Base-by-base conservation (phyloP, 257 asterid species). In the Scutellaria galericulata region DNA sequence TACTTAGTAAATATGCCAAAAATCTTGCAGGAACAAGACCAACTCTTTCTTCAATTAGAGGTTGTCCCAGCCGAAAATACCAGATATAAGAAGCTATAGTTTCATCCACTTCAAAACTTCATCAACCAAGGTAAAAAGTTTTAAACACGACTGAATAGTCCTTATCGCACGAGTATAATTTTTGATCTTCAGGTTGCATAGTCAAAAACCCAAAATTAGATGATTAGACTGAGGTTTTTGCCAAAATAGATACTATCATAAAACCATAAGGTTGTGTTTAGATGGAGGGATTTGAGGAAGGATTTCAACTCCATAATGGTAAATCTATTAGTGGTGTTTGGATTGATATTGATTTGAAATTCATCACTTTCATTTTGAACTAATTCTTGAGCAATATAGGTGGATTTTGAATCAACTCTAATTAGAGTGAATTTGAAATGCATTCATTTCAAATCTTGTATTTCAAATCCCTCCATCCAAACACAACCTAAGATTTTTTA, bases 71-170 rank as follows among this genome's bases (percentile, higher is more conserved):
- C 65, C 60, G 47, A 58, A 66, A 58, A 24, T 7, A 58, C 20
- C 39, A 27, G 9, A 58, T 39, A 39, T 18, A 20, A n/a, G 57
- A 5, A 63, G 62, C 46, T 37, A 13, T 35, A 11, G 10, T 61
- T 44, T 42, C 71, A 75, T 44, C 56, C 55, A 39, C 64, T 57
- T 64, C 22, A 42, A 39, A 37, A 58, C 44, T 68, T 69, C 41
- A 37, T 72, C 66, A 35, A 51, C 53, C 12, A 41, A 61, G 27
- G 22, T 52, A 51, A 24, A 13, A 18, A 52, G 60, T n/a, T 37
- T 64, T 70, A 52, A 55, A 63, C 39, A 18, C 52, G 9, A 39
- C 15, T 39, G 57, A 35, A 7, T 11, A 31, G 46, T 18, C 11
- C 48, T 68, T 45, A 18, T 55, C 7, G 18, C 64, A 27, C 41